These are phyloP conservation scores for Paxillus involutus DNA, from an alignment of 768 basidiomycete genomes.

Conservation along the genomic window DNA sequence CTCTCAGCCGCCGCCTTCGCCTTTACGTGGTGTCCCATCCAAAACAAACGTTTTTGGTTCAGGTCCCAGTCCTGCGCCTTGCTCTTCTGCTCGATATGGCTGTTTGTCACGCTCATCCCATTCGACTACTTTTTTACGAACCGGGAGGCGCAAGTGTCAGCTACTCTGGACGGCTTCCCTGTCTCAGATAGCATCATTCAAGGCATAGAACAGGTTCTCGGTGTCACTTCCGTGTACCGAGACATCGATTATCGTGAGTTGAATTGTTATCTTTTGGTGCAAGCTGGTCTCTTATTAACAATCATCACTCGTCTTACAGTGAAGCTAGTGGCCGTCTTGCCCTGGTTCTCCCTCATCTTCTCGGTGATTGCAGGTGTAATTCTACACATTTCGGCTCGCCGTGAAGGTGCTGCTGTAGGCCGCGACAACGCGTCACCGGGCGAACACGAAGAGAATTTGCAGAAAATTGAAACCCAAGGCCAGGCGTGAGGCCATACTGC, in stretches of 20 bases:
- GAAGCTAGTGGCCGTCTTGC: slow-evolving; percentile 46
- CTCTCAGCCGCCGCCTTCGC: slow-evolving; percentile 30
- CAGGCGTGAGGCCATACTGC: not conserved
- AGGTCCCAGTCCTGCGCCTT: slow-evolving; percentile 38
- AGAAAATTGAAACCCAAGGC: not conserved
- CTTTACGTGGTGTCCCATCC: slow-evolving; percentile 16
- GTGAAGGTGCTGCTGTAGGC: not conserved
- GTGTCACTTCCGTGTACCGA: slow-evolving; percentile 43
- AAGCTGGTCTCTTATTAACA: not conserved
- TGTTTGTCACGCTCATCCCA: slow-evolving; percentile 49
- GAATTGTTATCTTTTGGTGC: not conserved
- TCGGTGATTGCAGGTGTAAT: slow-evolving; percentile 36
- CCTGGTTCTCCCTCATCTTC: slow-evolving; percentile 52
- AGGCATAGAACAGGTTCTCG: slow-evolving; percentile 34
- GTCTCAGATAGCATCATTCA: slow-evolving; percentile 40
- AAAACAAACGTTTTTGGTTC: slow-evolving; percentile 12
- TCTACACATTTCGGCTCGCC: slow-evolving; percentile 31
- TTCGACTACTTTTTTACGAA: slow-evolving; percentile 47
- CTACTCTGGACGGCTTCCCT: slow-evolving; percentile 35
- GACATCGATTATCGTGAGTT: slow-evolving; percentile 49
- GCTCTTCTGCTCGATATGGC: slow-evolving; percentile 43
- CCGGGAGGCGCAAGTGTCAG: slow-evolving; percentile 43
- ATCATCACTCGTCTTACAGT: slow-evolving; percentile 33
- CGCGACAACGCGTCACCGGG: not conserved
- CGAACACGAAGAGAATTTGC: too few species aligned